These are phyloP conservation scores for Chlorencoelia australis DNA, from an alignment of 2,329 filamentous ascomycete species.

Conservation along the genomic window DNA sequence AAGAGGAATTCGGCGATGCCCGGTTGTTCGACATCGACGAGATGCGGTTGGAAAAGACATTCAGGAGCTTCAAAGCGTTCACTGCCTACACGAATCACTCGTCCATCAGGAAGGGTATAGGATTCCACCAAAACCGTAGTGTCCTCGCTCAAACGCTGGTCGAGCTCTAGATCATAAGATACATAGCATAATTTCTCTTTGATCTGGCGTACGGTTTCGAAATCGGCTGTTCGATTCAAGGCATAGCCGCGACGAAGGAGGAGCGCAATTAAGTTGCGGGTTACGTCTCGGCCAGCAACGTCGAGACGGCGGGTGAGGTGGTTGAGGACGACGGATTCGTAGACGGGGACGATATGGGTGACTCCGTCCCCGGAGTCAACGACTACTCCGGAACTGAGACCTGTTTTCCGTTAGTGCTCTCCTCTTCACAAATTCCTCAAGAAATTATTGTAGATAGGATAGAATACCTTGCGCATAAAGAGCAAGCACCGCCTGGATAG, in stretches of 20 bases:
- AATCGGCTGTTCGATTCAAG: constrained; percentile 95
- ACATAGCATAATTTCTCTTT: constrained; percentile 99
- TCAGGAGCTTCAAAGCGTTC: constrained; percentile 97
- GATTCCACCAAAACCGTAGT: constrained; percentile 95
- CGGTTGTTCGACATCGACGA: constrained; percentile 94
- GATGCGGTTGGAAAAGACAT: constrained; percentile 95
- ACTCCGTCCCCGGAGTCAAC: constrained; percentile 98
- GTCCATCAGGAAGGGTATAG: constrained; percentile 93
- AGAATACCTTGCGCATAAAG: constrained; percentile 83
- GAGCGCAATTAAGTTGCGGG: constrained; percentile 93
- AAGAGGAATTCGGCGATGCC: constrained; percentile 96
- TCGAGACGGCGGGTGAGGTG: constrained; percentile 91
- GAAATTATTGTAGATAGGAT: neutral
- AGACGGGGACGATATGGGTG: constrained; percentile 96
- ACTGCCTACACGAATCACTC: constrained; percentile 90
- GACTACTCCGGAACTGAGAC: constrained; percentile 87
- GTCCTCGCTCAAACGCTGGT: constrained; percentile 92
- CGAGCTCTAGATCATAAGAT: constrained; percentile 92
- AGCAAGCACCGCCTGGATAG: constrained; percentile 92
- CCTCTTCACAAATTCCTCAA: constrained; percentile 6
- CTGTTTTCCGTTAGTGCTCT: constrained; percentile 31
- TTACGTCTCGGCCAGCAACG: constrained; percentile 93
- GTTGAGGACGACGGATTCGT: constrained; percentile 95
- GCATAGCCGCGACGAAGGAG: constrained; percentile 90
- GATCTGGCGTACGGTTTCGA: constrained; percentile 97